A percentile compares a stretch with the other conserved stretches of the same genome.
Conservation (phyloP, 164 flowering plant species). For the Cinnamomum chago region DNA sequence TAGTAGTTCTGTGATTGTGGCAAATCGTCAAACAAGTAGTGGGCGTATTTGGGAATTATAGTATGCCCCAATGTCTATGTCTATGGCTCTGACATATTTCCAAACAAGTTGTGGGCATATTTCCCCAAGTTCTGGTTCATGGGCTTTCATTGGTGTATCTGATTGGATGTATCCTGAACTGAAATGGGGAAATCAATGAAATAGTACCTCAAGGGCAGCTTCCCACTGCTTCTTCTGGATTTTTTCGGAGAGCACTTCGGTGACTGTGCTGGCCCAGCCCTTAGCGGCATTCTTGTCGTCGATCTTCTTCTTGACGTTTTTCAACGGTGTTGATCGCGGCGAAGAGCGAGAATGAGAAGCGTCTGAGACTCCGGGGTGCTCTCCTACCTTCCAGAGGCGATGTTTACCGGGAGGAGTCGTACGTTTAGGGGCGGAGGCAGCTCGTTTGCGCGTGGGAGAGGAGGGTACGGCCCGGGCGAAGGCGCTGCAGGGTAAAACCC, state of each 20-base stretch:
- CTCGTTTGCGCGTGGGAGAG: not conserved
- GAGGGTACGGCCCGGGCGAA: not conserved
- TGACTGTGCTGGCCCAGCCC: constrained; percentile 84
- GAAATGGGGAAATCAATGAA: too few species aligned
- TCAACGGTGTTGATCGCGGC: constrained; percentile 40
- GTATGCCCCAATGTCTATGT: too few species aligned
- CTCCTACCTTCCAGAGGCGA: constrained; percentile 83
- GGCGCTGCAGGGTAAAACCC: too few species aligned
- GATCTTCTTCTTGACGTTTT: constrained; percentile 76
- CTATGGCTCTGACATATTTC: too few species aligned
- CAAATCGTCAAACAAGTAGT: too few species aligned
- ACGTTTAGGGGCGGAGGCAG: constrained; percentile 5
- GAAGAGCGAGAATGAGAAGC: constrained; percentile 9
- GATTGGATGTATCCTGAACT: too few species aligned
- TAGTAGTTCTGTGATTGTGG: too few species aligned
- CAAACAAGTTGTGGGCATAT: too few species aligned
- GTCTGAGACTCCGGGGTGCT: constrained; percentile 58
- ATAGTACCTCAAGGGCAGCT: constrained; percentile 64
- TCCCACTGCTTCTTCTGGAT: constrained; percentile 76
- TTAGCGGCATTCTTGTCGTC: constrained; percentile 55
- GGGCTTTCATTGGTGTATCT: too few species aligned
- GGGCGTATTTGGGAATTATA: too few species aligned
- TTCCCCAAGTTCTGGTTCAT: too few species aligned
- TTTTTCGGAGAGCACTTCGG: constrained; percentile 62
- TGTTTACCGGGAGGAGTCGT: constrained; percentile 27